These are phyloP conservation scores for Debaryomyces coudertii DNA, from an alignment of 1,139 yeast species.

Conservation along the genomic window DNA sequence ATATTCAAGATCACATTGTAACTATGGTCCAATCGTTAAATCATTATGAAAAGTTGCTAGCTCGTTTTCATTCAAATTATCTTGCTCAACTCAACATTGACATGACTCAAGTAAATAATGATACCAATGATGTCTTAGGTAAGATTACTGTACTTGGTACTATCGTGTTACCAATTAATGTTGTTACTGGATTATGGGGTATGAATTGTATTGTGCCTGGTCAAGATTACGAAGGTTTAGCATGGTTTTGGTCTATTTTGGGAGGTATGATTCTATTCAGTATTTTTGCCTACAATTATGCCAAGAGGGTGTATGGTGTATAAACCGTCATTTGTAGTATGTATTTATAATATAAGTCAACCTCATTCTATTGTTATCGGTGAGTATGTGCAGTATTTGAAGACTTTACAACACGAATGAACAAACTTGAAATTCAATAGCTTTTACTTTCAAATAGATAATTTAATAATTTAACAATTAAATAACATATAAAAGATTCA, in stretches of 20 bases:
- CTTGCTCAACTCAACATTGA: constrained; percentile 96
- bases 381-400: constrained; percentile 1
- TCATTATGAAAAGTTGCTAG: constrained; percentile 90
- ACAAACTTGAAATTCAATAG: neutral
- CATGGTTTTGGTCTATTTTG: constrained; percentile 71
- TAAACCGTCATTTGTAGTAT: constrained; percentile 15
- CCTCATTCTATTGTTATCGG: neutral
- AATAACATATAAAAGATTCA: constrained; percentile 4
- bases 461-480: constrained; percentile 1
- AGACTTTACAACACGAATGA: neutral
- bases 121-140: constrained; percentile 93
- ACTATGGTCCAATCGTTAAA: constrained; percentile 95
- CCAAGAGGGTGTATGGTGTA: constrained; percentile 47
- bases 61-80: constrained; percentile 92
- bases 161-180: constrained; percentile 89
- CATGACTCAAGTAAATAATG: constrained; percentile 96
- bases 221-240: constrained; percentile 68
- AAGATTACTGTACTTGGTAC: constrained; percentile 94
- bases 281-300: constrained; percentile 45
- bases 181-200: constrained; percentile 97
- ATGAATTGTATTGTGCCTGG: constrained; percentile 98
- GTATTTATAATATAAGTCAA: neutral
- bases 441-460: neutral
- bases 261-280: constrained; percentile 41
- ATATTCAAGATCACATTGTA: constrained; percentile 91